Base-by-base conservation (phyloP, 805 yeast genomes). In the Kazachstania psychrophila region DNA sequence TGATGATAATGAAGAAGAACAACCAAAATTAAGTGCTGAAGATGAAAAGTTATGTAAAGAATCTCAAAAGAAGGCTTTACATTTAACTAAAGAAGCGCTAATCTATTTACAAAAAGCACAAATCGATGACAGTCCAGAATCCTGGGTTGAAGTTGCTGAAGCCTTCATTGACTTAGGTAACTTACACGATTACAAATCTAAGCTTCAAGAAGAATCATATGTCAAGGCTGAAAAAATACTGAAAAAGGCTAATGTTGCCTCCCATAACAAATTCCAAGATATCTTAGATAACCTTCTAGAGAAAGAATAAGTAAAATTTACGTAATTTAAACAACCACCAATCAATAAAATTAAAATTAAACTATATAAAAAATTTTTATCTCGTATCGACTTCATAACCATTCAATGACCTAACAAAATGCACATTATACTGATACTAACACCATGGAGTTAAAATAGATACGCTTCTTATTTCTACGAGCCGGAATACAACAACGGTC, bases 61-160 rank as follows among this genome's bases (percentile, higher is more conserved):
- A n/a, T 73, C 82, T 0, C 77, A 70, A 40, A 47, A 52, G 16
- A 64, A 65, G 28, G 75, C 84, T 0, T 61, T 70, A 26, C 59
- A 63, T 2, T 57, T 68, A 24, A 70, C 77, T 9, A 47, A 56
- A 8, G 60, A 58, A 14, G 94, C 94, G 0, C 63, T 82, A 18
- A 61, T 65, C 26, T 72, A 73, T 49, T 64, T 87, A 37, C 59
- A 65, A 37, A 60, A 65, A 37, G 79, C 87, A 0, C 73, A 78
- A 54, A 75, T 75, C 34, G 77, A 74, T 14, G 83, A 78, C 31
- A 85, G 80, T 28, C 94, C 94, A 0, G 79, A 78, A 40, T 68
- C 81, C 5, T 81, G 89, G 84, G 94, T 79, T 10, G 73, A 75
- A 51, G 69, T 82, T 31, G 95, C 96, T 1, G 97, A 89, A 58